Evolutionary conservation across 306 rosid genomes (phyloP).

Genomic region (Gleditsia sinensis): DNA sequence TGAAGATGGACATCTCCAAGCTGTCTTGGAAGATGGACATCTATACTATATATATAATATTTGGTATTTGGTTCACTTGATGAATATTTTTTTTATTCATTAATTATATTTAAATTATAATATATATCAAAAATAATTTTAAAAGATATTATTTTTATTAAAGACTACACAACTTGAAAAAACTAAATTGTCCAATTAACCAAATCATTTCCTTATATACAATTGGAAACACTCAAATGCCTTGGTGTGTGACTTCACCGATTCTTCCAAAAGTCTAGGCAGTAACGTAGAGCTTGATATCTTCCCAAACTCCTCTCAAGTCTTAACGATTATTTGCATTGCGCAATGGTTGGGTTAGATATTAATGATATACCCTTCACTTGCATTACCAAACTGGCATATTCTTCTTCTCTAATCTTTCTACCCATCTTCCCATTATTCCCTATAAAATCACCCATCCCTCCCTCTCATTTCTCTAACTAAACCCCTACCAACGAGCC

Average conservation of each 20-base stretch:
- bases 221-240: not conserved
- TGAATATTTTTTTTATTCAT: too few relatives aligned
- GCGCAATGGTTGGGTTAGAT: too few relatives aligned
- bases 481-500: not conserved
- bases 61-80: too few relatives aligned
- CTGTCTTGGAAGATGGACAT: not conserved
- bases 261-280: not conserved
- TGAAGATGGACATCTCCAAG: not conserved
- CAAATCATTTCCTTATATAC: too few relatives aligned
- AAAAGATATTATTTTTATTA: too few relatives aligned
- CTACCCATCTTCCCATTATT: not conserved
- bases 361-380: not conserved
- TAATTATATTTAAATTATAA: too few relatives aligned
- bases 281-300: not conserved
- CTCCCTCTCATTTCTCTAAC: not conserved
- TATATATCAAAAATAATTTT: too few relatives aligned
- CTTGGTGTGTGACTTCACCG: too few relatives aligned
- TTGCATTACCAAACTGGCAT: not conserved
- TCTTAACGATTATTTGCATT: too few relatives aligned
- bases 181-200: too few relatives aligned
- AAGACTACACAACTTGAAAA: too few relatives aligned
- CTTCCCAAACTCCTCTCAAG: not conserved
- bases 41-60: too few relatives aligned
- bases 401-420: conserved; percentile 11
- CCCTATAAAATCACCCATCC: not conserved